phyloP scores from a whole-genome alignment of 192 early-diverging fungal genomes.

The Backusella macrospora region DNA sequence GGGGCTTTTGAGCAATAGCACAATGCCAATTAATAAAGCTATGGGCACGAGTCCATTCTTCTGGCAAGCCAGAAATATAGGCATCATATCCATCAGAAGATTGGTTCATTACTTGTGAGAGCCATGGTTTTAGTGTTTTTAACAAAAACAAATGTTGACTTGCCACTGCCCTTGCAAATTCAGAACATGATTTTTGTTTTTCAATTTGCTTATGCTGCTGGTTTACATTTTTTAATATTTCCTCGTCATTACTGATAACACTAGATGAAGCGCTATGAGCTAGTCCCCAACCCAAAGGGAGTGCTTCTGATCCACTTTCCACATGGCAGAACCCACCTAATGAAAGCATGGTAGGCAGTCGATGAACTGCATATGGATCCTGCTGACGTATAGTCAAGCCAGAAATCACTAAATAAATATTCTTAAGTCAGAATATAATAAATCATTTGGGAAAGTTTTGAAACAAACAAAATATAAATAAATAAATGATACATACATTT shows the following conservation, averaged over 20 bases:
- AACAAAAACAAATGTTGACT: conserved; percentile 29
- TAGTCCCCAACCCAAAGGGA: conserved; percentile 37
- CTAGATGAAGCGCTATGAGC: conserved; percentile 4
- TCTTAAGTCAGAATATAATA: background rate
- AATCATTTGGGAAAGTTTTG: conserved; percentile 1
- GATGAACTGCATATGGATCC: conserved; percentile 36
- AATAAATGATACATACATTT: conserved; percentile 25
- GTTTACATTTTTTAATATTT: background rate
- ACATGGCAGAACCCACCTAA: conserved; percentile 35
- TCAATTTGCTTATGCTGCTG: background rate
- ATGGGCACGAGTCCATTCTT: conserved; percentile 32
- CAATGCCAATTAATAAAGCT: conserved; percentile 41
- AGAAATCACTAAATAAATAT: conserved; percentile 31
- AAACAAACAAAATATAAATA: background rate
- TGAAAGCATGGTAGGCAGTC: conserved; percentile 37
- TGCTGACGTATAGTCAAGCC: conserved; percentile 28
- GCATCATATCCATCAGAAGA: conserved; percentile 22
- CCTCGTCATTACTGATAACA: background rate
- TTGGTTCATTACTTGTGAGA: conserved; percentile 17
- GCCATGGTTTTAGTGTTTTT: conserved; percentile 32
- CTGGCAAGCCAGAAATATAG: conserved; percentile 19
- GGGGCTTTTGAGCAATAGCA: conserved; percentile 38
- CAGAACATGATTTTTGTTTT: conserved; percentile 20
- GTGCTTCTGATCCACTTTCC: conserved; percentile 26
- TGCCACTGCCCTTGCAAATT: conserved; percentile 30